Percentiles rank a stretch among this genome's conserved stretches.
Evolutionary conservation across 2,329 filamentous ascomycete genomes (phyloP).

Genomic region (Nannizziopsis arthrosporioides): DNA sequence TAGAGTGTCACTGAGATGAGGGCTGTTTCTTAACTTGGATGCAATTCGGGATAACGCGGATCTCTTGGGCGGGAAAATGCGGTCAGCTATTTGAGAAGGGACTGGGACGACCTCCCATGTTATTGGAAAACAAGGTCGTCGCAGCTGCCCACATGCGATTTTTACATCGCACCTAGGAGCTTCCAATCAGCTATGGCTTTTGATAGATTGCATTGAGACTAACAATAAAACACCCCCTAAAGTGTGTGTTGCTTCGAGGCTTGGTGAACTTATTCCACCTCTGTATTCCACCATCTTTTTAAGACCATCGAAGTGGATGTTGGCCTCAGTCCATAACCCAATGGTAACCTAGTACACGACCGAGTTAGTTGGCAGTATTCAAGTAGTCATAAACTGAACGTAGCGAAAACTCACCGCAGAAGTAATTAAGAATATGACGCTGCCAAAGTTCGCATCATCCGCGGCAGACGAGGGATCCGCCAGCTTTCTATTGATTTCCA

Average conservation of each 20-base stretch:
- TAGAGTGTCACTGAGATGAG: slow-evolving; percentile 22
- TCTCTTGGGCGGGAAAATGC: slow-evolving; percentile 21
- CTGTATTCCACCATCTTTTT: slow-evolving; percentile 30
- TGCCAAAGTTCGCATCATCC: slow-evolving; percentile 26
- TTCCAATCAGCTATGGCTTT: not conserved
- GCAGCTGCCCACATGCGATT: slow-evolving; percentile 25
- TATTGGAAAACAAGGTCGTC: slow-evolving; percentile 26
- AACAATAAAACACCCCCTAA: slow-evolving; percentile 24
- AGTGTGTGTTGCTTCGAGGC: slow-evolving; percentile 20
- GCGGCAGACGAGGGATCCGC: slow-evolving; percentile 19
- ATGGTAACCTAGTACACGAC: slow-evolving; percentile 23
- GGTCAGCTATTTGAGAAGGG: slow-evolving; percentile 19
- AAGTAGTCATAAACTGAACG: not conserved
- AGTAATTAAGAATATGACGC: slow-evolving; percentile 29
- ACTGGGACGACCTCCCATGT: slow-evolving; percentile 25
- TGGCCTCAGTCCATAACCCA: slow-evolving; percentile 29
- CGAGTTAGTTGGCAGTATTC: not conserved
- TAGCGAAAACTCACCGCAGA: slow-evolving; percentile 22
- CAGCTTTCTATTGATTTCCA: slow-evolving; percentile 25
- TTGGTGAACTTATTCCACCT: slow-evolving; percentile 23
- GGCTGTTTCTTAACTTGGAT: slow-evolving; percentile 21
- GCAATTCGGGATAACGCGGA: slow-evolving; percentile 21
- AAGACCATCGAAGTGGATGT: slow-evolving; percentile 30
- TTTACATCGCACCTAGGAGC: slow-evolving; percentile 25
- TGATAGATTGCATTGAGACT: not conserved